phyloP scores from a whole-genome alignment of 148 eudicot species.

The Diospyros lotus region DNA sequence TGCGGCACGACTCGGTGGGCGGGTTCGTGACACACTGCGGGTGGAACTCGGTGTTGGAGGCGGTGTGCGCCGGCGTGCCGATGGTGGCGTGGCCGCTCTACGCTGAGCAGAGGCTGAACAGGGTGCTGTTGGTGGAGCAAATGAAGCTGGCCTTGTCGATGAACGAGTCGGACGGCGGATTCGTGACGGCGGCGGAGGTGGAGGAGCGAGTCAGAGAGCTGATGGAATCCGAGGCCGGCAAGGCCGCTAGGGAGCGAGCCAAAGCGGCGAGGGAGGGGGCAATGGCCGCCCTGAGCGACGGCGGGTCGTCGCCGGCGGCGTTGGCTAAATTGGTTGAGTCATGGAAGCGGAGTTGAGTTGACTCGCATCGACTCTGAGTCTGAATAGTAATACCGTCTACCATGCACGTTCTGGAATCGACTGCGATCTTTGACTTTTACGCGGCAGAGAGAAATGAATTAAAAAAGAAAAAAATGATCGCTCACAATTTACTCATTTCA shows the following conservation, averaged over 20 bases:
- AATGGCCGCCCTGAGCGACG: conserved; percentile 14
- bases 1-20: conserved; percentile 48
- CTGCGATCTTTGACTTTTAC: no score
- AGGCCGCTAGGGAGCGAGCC: conserved; percentile 13
- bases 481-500: no score
- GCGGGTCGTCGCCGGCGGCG: conserved; percentile 22
- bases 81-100: conserved; percentile 56
- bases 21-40: conserved; percentile 45
- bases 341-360: conserved; percentile 14
- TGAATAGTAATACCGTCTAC: no score
- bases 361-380: neutral
- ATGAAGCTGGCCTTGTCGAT: conserved; percentile 32
- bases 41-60: conserved; percentile 56
- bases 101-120: conserved; percentile 45
- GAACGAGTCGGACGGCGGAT: conserved; percentile 29
- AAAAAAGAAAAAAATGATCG: no score
- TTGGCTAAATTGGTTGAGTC: conserved; percentile 23
- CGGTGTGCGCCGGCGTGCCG: conserved; percentile 38
- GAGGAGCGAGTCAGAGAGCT: conserved; percentile 39
- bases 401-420: no score
- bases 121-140: conserved; percentile 39
- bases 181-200: conserved; percentile 31
- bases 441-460: no score
- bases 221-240: conserved; percentile 18
- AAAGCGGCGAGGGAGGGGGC: conserved; percentile 15